Evolutionary conservation across 371 early-diverging fungal genomes (phyloP).

Genomic region (Blakeslea trispora): DNA sequence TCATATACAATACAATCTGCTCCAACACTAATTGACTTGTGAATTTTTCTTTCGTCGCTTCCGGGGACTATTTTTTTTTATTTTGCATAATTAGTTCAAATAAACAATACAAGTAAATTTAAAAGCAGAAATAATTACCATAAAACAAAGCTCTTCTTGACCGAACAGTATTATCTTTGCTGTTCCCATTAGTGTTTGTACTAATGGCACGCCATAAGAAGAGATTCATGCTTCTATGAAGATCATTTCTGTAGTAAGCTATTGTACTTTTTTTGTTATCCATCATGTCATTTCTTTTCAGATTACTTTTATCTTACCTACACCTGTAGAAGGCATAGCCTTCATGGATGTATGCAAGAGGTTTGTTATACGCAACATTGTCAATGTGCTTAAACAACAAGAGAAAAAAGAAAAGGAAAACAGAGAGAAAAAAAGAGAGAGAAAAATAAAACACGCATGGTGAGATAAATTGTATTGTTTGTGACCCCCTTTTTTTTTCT

Average conservation of each 20-base stretch:
- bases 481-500: neutral
- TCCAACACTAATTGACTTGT: slow-evolving; percentile 65
- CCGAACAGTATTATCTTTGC: slow-evolving; percentile 11
- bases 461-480: neutral
- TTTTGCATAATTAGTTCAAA: no score
- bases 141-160: slow-evolving; percentile 51
- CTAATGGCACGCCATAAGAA: slow-evolving; percentile 12
- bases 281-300: neutral
- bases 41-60: slow-evolving; percentile 88
- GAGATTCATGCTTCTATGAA: neutral
- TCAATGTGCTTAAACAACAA: neutral
- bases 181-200: slow-evolving; percentile 10
- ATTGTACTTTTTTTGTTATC: neutral
- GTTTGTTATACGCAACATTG: neutral
- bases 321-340: neutral
- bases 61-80: slow-evolving; percentile 67
- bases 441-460: neutral
- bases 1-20: slow-evolving; percentile 90
- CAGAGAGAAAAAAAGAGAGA: neutral
- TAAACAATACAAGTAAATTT: neutral
- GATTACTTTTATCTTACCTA: neutral
- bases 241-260: neutral
- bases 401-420: neutral
- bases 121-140: slow-evolving; percentile 27
- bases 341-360: neutral